phyloP scores from a whole-genome alignment of 2,329 filamentous ascomycete genomes.

The Diaporthe humulicola region DNA sequence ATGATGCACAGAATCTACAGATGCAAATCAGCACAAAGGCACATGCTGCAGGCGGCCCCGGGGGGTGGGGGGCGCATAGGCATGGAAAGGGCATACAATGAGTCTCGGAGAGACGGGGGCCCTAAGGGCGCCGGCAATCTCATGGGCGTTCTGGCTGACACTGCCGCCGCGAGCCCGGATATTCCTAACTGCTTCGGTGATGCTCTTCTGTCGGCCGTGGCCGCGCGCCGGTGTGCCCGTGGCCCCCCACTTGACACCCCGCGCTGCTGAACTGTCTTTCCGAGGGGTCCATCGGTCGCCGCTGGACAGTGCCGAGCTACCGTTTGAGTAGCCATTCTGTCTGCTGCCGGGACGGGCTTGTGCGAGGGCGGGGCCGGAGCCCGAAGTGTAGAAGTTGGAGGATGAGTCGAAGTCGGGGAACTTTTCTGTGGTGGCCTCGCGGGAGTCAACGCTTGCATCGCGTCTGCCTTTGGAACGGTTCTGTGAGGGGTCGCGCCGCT shows the following conservation, averaged over 20 bases:
- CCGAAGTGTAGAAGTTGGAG: conserved; percentile 12
- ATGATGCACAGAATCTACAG: conserved; percentile 83
- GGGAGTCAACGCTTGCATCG: conserved; percentile 45
- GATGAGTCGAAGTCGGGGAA: conserved; percentile 68
- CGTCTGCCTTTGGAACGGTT: conserved; percentile 48
- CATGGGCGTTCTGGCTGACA: conserved; percentile 92
- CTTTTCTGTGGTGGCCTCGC: conserved; percentile 61
- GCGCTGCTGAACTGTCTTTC: conserved; percentile 59
- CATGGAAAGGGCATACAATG: conserved; percentile 71
- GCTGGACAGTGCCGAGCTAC: conserved; percentile 43
- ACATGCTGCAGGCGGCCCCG: conserved; percentile 23
- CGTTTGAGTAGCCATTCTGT: conserved; percentile 48
- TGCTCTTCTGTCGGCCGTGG: conserved; percentile 85
- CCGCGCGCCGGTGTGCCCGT: conserved; percentile 50
- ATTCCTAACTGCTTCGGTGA: conserved; percentile 87
- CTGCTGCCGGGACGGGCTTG: conserved; percentile 36
- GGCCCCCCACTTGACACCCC: conserved; percentile 48
- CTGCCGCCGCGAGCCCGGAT: conserved; percentile 86
- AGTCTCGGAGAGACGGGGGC: conserved; percentile 91
- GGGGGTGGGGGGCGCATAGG: neutral
- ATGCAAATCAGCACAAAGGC: conserved; percentile 45
- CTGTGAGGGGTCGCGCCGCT: conserved; percentile 51
- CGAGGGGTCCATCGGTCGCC: conserved; percentile 73
- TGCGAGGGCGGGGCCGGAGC: conserved; percentile 12
- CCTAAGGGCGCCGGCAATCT: conserved; percentile 90